Percentiles rank a stretch among this genome's conserved stretches.
Evolutionary conservation across 2,329 filamentous ascomycete species (phyloP).

Genomic region (Thermomyces lanuginosus): DNA sequence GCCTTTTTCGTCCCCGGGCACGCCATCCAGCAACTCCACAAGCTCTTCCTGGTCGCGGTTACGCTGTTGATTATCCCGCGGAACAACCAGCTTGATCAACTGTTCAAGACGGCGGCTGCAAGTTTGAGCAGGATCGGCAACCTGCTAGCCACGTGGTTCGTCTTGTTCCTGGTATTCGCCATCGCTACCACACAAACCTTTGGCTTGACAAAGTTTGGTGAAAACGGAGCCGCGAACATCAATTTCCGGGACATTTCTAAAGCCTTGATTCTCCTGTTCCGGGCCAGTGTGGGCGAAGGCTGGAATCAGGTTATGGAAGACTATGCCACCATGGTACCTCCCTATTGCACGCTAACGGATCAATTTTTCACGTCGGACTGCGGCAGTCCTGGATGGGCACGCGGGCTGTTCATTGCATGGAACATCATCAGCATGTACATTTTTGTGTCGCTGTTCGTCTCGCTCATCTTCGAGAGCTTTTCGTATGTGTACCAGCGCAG

Average conservation of each 20-base stretch:
- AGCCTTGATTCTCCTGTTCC: constrained; percentile 80
- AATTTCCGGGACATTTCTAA: constrained; percentile 93
- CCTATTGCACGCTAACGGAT: constrained; percentile 56
- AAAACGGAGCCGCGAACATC: constrained; percentile 55
- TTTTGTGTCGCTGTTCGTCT: constrained; percentile 95
- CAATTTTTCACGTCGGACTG: constrained; percentile 82
- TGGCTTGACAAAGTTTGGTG: constrained; percentile 76
- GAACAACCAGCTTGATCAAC: constrained; percentile 90
- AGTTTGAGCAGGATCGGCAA: constrained; percentile 84
- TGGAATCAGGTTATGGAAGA: constrained; percentile 98
- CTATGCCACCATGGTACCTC: constrained; percentile 62
- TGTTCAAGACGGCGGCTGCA: constrained; percentile 96
- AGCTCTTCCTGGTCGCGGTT: constrained; percentile 82
- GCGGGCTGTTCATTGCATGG: constrained; percentile 84
- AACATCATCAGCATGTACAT: constrained; percentile 99
- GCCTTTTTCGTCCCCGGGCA: constrained; percentile 42
- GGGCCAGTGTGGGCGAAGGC: constrained; percentile 82
- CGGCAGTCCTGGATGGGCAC: constrained; percentile 76
- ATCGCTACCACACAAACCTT: constrained; percentile 95
- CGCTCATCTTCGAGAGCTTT: constrained; percentile 97
- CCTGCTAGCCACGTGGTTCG: constrained; percentile 88
- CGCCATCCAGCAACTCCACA: constrained; percentile 69
- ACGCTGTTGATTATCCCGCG: constrained; percentile 81
- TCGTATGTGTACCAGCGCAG: constrained; percentile 97
- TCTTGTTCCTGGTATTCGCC: constrained; percentile 88